phyloP scores from a whole-genome alignment of 208 protist genomes.

The Acanthamoeba castellanii region DNA sequence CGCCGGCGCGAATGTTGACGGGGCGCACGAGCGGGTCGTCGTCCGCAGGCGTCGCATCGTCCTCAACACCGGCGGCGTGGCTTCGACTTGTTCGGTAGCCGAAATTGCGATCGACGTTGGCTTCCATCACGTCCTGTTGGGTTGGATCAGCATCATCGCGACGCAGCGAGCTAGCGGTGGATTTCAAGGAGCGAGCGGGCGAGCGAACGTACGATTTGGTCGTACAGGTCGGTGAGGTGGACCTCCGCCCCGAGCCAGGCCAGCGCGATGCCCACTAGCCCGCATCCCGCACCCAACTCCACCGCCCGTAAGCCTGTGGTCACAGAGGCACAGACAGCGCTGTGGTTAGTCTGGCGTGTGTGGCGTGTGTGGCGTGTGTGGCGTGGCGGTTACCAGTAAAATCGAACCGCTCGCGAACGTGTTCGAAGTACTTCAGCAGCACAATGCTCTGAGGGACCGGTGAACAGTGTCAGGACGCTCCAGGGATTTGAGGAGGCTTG shows the following conservation, averaged over 20 bases:
- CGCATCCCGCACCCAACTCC: constrained; percentile 29
- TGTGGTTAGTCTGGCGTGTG: too few species aligned
- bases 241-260: constrained; percentile 38
- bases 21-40: not conserved
- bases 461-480: not conserved
- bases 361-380: not conserved
- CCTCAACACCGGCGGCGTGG: not conserved
- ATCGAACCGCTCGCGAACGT: not conserved
- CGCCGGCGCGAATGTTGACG: constrained; percentile 19
- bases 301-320: not conserved
- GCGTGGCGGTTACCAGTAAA: not conserved
- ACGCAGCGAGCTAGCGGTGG: not conserved
- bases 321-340: not conserved
- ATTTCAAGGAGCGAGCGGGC: not conserved
- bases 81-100: not conserved
- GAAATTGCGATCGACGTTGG: constrained; percentile 18
- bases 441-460: constrained; percentile 1
- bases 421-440: constrained; percentile 47
- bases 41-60: not conserved
- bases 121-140: constrained; percentile 48
- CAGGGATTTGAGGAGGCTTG: not conserved
- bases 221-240: constrained; percentile 30
- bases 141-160: too few species aligned
- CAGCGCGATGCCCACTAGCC: not conserved
- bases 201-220: constrained; percentile 20